These are phyloP conservation scores for Kwoniella mangroviensis DNA, from an alignment of 768 basidiomycete species.

Conservation along the genomic window DNA sequence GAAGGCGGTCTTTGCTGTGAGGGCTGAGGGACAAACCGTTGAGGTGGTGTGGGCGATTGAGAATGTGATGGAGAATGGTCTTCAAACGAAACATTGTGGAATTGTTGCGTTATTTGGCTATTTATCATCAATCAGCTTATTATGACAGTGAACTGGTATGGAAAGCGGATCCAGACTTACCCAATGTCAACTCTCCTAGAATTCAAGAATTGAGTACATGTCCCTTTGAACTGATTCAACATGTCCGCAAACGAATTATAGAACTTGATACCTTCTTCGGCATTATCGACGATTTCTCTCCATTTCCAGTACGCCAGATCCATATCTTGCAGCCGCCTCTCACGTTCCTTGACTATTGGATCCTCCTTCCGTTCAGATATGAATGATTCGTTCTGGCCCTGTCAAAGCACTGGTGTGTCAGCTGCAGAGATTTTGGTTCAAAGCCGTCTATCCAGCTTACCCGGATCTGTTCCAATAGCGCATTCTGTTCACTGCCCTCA, in stretches of 20 bases:
- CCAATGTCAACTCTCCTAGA: constrained; percentile 74
- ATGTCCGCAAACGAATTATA: constrained; percentile 83
- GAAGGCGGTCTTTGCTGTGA: constrained; percentile 7
- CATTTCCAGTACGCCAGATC: constrained; percentile 87
- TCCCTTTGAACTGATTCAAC: constrained; percentile 73
- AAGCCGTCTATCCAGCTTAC: constrained; percentile 59
- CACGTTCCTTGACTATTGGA: constrained; percentile 74
- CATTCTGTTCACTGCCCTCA: constrained; percentile 67
- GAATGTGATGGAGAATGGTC: constrained; percentile 5
- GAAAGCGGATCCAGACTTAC: constrained; percentile 60
- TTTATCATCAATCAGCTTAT: neutral
- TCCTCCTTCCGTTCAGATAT: constrained; percentile 78
- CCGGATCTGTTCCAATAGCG: constrained; percentile 70
- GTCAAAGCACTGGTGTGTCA: constrained; percentile 31
- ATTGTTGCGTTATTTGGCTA: constrained; percentile 32
- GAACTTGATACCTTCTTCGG: constrained; percentile 92
- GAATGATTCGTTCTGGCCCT: constrained; percentile 74
- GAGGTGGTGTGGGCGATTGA: constrained; percentile 12
- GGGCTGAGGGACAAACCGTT: neutral
- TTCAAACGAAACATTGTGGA: constrained; percentile 23
- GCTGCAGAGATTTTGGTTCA: neutral
- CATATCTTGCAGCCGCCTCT: constrained; percentile 77
- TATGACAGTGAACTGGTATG: no score
- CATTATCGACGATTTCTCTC: constrained; percentile 77
- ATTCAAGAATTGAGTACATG: constrained; percentile 75